Conservation (phyloP, 495 filamentous ascomycete species). For the Aspergillus heteromorphus region DNA sequence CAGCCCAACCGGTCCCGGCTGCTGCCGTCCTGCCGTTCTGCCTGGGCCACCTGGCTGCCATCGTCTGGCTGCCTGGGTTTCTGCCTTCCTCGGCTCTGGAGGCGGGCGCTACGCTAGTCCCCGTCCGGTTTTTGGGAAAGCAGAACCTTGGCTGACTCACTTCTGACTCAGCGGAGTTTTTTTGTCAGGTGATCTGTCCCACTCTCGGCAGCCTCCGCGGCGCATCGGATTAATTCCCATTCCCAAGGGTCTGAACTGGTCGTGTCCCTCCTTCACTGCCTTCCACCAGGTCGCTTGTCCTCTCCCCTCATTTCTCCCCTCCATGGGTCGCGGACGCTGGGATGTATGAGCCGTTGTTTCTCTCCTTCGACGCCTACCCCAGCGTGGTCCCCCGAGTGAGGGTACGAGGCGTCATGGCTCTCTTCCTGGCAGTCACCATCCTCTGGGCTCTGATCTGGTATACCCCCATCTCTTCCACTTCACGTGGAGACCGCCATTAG, state of each 20-base stretch:
- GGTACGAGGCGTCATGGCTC: slow-evolving; percentile 47
- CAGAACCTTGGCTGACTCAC: background rate
- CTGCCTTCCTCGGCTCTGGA: slow-evolving; percentile 3
- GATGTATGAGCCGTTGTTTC: slow-evolving; percentile 46
- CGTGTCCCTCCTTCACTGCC: background rate
- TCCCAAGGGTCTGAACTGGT: background rate
- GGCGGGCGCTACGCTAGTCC: slow-evolving; percentile 8
- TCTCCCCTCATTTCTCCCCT: slow-evolving; percentile 17
- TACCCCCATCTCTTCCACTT: background rate
- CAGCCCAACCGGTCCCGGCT: slow-evolving; percentile 14
- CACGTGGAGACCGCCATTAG: background rate
- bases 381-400: slow-evolving; percentile 43
- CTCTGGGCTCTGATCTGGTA: slow-evolving; percentile 49
- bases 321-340: slow-evolving; percentile 39
- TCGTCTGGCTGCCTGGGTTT: too few species aligned
- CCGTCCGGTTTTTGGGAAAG: background rate
- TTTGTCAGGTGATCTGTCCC: background rate
- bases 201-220: slow-evolving; percentile 2
- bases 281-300: slow-evolving; percentile 7
- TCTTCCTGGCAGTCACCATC: slow-evolving; percentile 46
- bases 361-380: slow-evolving; percentile 45
- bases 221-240: slow-evolving; percentile 2
- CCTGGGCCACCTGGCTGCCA: background rate
- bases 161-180: background rate
- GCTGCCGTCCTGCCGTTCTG: background rate